Evolutionary conservation across 768 basidiomycete species (phyloP), one percentile per base, ranked within the genome.

Genomic region (Calocera viscosa): DNA sequence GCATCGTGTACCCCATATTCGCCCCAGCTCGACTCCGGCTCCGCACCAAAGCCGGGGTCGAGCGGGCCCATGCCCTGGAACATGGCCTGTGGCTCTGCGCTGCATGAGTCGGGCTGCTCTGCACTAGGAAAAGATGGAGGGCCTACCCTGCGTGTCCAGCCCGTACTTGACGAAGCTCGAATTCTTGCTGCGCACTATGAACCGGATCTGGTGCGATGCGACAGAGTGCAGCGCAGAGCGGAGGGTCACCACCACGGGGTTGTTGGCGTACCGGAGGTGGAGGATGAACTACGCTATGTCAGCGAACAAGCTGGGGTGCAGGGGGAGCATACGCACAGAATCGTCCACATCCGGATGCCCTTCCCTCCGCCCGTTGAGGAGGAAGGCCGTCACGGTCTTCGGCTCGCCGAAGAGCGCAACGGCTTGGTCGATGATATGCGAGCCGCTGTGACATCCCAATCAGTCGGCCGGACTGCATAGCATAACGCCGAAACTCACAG

Each of bases 121-220:
- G 43, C n/a, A n/a, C 19, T 47, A 47, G 43, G 24, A 24, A 47
- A 17, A 7, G 28, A 28, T 22, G 63, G 40, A 19, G 22, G 5
- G 17, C 67, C 5, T 11, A 68, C 67, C 67, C 53, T 68, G 67
- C 14, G 49, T 24, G 47, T 68, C 67, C 12, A 68, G 43, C n/a
- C 67, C 67, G 43, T 65, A 68, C 26, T 68, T 68, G 30, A 65
- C 1, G 30, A 49, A 68, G 67, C 67, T 68, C 10, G 40, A 16
- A 24, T 68, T 47, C 33, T 49, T 49, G 34, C 33, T 32, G 2
- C 67, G 64, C 1, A 60, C 63, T 39, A 65, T 68, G 33, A 49
- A 68, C 2, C 67, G 64, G 33, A 68, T 40, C 2, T 68, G 67
- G 12, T 41, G 64, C 33, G 67, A 65, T 0, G 53, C 53, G 10